Percentiles rank a stretch among this genome's conserved stretches.
phyloP scores from a whole-genome alignment of 1,284 basidiomycete genomes.

The Boletus holoroseus region DNA sequence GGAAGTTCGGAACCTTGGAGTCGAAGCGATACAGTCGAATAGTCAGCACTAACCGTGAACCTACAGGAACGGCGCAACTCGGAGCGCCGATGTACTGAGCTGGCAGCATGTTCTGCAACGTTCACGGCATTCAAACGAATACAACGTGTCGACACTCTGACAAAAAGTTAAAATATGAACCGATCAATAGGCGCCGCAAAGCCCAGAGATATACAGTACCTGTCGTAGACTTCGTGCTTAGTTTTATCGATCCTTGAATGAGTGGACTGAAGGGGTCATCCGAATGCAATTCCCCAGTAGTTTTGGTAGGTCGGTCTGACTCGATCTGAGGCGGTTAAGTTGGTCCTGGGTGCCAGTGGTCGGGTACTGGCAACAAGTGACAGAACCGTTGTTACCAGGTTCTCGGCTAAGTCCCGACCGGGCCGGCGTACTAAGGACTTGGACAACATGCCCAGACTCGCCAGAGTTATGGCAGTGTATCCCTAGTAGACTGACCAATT shows the following conservation, averaged over 20 bases:
- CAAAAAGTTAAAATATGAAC: background rate
- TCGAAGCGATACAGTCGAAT: no score
- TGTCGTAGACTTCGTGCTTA: background rate
- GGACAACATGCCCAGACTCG: background rate
- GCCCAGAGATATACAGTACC: background rate
- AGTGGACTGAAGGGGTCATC: background rate
- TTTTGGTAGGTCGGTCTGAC: background rate
- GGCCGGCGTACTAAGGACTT: no score
- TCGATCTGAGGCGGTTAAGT: no score
- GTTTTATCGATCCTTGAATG: background rate
- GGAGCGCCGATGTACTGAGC: background rate
- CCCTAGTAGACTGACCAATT: background rate
- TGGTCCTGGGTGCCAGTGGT: no score
- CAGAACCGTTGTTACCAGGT: no score
- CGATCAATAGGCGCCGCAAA: no score
- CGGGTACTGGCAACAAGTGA: no score
- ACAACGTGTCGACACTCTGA: background rate
- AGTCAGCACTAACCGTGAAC: background rate
- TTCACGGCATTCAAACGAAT: background rate
- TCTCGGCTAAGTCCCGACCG: no score
- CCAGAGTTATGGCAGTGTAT: background rate
- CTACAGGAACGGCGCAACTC: background rate
- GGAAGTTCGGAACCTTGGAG: no score
- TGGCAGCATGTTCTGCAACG: background rate
- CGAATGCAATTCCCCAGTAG: background rate